A percentile compares a stretch with the other conserved stretches of the same genome.
Conservation (phyloP, 2,329 filamentous ascomycete genomes). For the Stachybotrys chartarum region DNA sequence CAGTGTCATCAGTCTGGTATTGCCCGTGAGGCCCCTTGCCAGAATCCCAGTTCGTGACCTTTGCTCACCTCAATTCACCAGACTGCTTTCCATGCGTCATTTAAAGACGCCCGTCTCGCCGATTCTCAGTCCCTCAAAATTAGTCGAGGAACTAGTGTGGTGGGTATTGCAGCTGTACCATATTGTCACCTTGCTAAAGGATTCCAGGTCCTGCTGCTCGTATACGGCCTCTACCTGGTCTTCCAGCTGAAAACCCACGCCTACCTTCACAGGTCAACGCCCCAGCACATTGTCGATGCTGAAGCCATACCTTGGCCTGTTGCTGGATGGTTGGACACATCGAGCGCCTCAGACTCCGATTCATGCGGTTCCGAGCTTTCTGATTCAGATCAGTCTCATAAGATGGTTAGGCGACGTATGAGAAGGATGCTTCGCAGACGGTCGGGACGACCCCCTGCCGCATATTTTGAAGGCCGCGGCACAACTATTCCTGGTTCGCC, state of each 20-base stretch:
- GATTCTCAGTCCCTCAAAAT: slow-evolving; percentile 71
- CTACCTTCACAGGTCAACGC: slow-evolving; percentile 88
- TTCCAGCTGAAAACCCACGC: slow-evolving; percentile 91
- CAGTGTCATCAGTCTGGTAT: slow-evolving; percentile 79
- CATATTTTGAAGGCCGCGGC: background rate
- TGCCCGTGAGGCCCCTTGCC: slow-evolving; percentile 52
- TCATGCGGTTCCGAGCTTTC: slow-evolving; percentile 66
- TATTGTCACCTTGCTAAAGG: slow-evolving; percentile 12
- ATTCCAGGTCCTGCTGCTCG: slow-evolving; percentile 61
- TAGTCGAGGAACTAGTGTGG: slow-evolving; percentile 82
- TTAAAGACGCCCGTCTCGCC: slow-evolving; percentile 53
- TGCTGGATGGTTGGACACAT: slow-evolving; percentile 73
- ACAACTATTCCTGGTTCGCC: background rate
- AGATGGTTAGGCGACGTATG: slow-evolving; percentile 67
- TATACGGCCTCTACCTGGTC: slow-evolving; percentile 76
- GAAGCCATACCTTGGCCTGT: slow-evolving; percentile 81
- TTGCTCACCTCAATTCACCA: slow-evolving; percentile 32
- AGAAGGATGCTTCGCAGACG: slow-evolving; percentile 61
- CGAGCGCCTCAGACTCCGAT: slow-evolving; percentile 36
- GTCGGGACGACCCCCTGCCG: too few relatives aligned
- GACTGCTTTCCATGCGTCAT: slow-evolving; percentile 90
- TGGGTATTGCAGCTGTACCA: slow-evolving; percentile 31
- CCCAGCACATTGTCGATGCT: slow-evolving; percentile 87
- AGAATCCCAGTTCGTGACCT: slow-evolving; percentile 14
- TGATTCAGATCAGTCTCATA: slow-evolving; percentile 43